phyloP scores from a whole-genome alignment of 495 filamentous ascomycete species.

The Penicillium verhagenii region DNA sequence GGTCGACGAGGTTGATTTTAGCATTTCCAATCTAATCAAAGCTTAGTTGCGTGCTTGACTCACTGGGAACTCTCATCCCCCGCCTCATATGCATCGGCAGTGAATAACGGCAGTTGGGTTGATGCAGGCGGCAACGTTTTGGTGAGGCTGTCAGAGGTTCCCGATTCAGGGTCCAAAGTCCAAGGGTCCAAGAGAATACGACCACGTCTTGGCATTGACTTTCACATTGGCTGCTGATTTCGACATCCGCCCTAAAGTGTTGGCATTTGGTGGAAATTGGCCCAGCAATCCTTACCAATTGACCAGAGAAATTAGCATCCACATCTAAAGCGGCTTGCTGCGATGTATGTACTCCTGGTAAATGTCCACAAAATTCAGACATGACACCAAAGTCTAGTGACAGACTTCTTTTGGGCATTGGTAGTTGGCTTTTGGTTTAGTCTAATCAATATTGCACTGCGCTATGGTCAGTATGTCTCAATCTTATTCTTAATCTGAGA shows the following conservation, averaged over 20 bases:
- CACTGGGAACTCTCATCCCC: neutral
- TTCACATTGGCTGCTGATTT: conserved; percentile 19
- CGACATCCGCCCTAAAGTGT: conserved; percentile 25
- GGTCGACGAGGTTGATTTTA: conserved; percentile 15
- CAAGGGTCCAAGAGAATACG: conserved; percentile 15
- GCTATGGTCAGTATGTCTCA: too few species aligned
- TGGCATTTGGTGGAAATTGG: conserved; percentile 9
- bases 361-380: too few species aligned
- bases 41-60: conserved; percentile 14
- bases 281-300: too few species aligned
- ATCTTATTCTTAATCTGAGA: too few species aligned
- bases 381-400: too few species aligned
- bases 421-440: too few species aligned
- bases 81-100: conserved; percentile 25
- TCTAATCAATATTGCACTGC: too few species aligned
- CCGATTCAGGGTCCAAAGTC: conserved; percentile 4
- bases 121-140: neutral
- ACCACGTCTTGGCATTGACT: conserved; percentile 18
- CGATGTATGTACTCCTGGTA: too few species aligned
- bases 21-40: conserved; percentile 19
- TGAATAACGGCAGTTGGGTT: conserved; percentile 29
- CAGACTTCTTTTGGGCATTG: too few species aligned
- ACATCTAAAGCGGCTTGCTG: too few species aligned
- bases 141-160: neutral
- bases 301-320: too few species aligned